Evolutionary conservation across 371 early-diverging fungal genomes (phyloP).

Genomic region (Umbelopsis sp.): DNA sequence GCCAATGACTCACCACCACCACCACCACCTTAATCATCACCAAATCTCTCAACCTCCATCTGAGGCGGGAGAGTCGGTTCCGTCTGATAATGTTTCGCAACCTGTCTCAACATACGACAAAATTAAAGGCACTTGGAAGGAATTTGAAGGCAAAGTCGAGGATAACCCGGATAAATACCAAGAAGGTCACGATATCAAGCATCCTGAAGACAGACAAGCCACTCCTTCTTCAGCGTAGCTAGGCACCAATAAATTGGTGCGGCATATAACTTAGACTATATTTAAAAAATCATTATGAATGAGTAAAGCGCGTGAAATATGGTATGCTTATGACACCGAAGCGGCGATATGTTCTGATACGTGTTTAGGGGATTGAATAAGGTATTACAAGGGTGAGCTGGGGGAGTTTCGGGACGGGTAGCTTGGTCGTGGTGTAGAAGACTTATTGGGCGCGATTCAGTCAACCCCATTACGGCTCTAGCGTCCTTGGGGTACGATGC

Average conservation of each 20-base stretch:
- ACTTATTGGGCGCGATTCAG: too few relatives aligned
- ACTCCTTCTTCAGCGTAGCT: background rate
- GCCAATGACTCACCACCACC: background rate
- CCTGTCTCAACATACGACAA: background rate
- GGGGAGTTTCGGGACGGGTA: too few relatives aligned
- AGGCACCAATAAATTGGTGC: background rate
- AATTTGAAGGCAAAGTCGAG: background rate
- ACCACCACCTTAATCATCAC: background rate
- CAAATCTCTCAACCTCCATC: background rate
- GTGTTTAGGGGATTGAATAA: too few relatives aligned
- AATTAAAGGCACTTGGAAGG: background rate
- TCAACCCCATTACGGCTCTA: too few relatives aligned
- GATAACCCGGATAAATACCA: conserved; percentile 5
- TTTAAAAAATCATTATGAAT: too few relatives aligned
- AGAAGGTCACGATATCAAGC: conserved; percentile 2
- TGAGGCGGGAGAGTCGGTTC: background rate
- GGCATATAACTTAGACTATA: background rate
- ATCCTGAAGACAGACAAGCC: background rate
- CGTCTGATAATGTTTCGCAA: background rate
- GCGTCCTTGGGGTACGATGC: too few relatives aligned
- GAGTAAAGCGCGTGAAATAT: too few relatives aligned
- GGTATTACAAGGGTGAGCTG: too few relatives aligned
- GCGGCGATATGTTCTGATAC: too few relatives aligned
- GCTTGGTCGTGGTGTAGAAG: too few relatives aligned
- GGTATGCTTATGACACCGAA: too few relatives aligned